Evolutionary conservation across 371 early-diverging fungal species (phyloP).

Genomic region (Spiromyces aspiralis): DNA sequence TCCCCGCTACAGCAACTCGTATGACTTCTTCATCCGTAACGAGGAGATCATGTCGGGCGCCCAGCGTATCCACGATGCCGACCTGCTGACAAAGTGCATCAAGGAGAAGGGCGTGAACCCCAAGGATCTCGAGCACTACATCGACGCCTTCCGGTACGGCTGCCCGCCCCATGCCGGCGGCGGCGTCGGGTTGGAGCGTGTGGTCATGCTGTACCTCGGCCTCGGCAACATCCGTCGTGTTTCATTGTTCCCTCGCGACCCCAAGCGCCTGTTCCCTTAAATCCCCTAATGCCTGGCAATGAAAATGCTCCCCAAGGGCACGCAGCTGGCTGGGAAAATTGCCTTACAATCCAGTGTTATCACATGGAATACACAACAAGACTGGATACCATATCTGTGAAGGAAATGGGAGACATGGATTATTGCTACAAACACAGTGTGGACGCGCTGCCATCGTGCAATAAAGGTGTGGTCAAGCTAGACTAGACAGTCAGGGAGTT

Average conservation of each 20-base stretch:
- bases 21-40: constrained; percentile 99
- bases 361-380: no score
- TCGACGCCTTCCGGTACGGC: constrained; percentile 97
- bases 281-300: no score
- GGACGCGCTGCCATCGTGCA: no score
- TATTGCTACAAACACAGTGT: no score
- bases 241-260: constrained; percentile 98
- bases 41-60: constrained; percentile 99
- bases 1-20: constrained; percentile 92
- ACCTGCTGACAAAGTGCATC: constrained; percentile 67
- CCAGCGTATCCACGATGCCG: constrained; percentile 95
- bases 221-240: constrained; percentile 94
- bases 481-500: no score
- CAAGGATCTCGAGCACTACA: constrained; percentile 78
- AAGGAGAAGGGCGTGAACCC: constrained; percentile 68
- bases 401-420: no score
- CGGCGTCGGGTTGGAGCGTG: constrained; percentile 97
- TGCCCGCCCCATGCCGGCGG: constrained; percentile 99
- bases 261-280: constrained; percentile 92
- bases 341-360: no score
- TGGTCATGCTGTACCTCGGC: constrained; percentile 94
- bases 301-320: no score
- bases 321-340: no score
- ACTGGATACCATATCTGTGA: no score
- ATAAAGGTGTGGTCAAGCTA: no score